These are phyloP conservation scores for Zygnema circumcarinatum DNA, from an alignment of 139 green algal species.

Conservation along the genomic window DNA sequence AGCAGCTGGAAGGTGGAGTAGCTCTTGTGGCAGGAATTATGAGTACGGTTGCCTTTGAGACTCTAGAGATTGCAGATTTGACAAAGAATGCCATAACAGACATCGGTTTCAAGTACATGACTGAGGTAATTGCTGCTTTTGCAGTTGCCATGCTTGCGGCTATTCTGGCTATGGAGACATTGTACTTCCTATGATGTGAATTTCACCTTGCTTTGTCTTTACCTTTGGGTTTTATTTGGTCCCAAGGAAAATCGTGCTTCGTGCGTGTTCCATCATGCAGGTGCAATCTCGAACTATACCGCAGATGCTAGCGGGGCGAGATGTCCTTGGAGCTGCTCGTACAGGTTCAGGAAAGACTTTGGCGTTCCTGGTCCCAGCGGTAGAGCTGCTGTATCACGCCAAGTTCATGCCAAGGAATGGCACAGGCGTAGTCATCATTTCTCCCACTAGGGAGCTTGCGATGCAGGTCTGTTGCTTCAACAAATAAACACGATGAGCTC, in stretches of 20 bases:
- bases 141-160: not conserved
- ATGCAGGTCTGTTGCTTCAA: conserved; percentile 76
- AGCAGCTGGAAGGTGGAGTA: conserved; percentile 17
- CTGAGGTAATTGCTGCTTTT: conserved; percentile 41
- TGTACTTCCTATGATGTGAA: not conserved
- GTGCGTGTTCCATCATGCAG: too few species aligned
- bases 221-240: not conserved
- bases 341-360: conserved; percentile 99
- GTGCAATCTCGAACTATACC: conserved; percentile 95
- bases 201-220: not conserved
- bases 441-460: conserved; percentile 91
- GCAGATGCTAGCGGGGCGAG: conserved; percentile 84
- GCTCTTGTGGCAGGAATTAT: conserved; percentile 58
- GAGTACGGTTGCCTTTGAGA: conserved; percentile 67
- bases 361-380: conserved; percentile 92
- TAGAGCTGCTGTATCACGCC: conserved; percentile 90
- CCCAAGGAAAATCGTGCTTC: not conserved
- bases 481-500: not conserved
- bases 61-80: conserved; percentile 73
- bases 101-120: conserved; percentile 86
- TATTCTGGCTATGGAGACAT: not conserved
- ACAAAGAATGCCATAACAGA: conserved; percentile 66
- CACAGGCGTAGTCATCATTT: conserved; percentile 90
- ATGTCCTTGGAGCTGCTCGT: conserved; percentile 92
- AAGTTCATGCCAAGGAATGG: conserved; percentile 96